Evolutionary conservation across 1,284 basidiomycete species (phyloP), one percentile per base, ranked within the genome.

Genomic region (Heterobasidion occidentale): DNA sequence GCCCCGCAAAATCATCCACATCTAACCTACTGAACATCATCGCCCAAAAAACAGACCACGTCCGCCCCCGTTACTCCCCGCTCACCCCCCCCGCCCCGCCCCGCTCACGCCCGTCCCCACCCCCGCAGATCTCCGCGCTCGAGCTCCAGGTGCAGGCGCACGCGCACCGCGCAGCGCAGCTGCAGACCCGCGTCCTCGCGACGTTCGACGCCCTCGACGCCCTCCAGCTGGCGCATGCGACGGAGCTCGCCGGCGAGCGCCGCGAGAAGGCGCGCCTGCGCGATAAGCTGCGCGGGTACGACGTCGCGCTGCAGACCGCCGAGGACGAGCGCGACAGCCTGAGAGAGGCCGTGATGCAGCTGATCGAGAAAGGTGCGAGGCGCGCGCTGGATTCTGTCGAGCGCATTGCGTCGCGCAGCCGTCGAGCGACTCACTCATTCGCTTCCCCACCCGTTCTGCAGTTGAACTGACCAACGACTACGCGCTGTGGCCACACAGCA

Each of bases 341-440:
- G 63, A 71, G 74, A 59, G 80, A 80, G 51, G 80, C 74, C 7
- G 79, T 86, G 0, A 62, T 76, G 47, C 68, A 76, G 58, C 67
- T 86, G 47, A 74, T 83, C 17, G 72, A 80, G 63, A 83, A 81
- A 80, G 80, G 85, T 85, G 62, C 51, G 80, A 80, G 80, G 85
- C 85, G 62, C 51, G 38, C 46, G 33, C 14, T 50, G 15, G 42
- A 45, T 50, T 6, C 36, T 2, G 9, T 36, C 17, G 27, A 6
- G 8, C 34, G 46, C 42, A 15, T 19, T 20, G 12, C 27, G 38
- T 35, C 48, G 36, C 12, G 46, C 8, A 9, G 12, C 9, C 38
- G 49, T 35, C 44, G 36, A 27, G 27, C 27, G 27, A 27, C 27
- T 27, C 27, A 27, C 27, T 27, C 27, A 27, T 27, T 2, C 27